Evolutionary conservation across 306 rosid species (phyloP).

Genomic region (Ziziphus jujuba): DNA sequence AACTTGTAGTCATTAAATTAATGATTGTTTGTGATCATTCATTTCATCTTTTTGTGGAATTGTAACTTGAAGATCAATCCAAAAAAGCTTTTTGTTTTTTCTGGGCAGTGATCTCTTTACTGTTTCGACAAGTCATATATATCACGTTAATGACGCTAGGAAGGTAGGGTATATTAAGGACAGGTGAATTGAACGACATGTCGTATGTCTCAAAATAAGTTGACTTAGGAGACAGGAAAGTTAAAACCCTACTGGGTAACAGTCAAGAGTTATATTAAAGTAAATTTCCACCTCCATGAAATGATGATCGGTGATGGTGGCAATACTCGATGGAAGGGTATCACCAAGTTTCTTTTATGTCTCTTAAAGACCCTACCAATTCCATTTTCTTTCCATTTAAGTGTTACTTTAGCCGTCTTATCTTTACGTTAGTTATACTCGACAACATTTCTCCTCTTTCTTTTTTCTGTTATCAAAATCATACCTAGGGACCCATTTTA

Average conservation of each 20-base stretch:
- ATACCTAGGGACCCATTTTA: neutral
- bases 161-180: too few species aligned
- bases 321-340: neutral
- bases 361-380: conserved; percentile 14
- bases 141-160: too few species aligned
- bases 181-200: too few species aligned
- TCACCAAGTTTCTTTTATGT: conserved; percentile 23
- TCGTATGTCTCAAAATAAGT: too few species aligned
- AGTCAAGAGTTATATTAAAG: too few species aligned
- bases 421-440: conserved; percentile 9
- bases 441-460: neutral
- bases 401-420: neutral
- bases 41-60: neutral
- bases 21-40: neutral
- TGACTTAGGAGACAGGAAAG: too few species aligned
- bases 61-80: neutral
- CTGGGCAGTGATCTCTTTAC: too few species aligned
- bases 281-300: too few species aligned
- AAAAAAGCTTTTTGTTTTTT: neutral
- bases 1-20: neutral
- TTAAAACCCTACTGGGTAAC: too few species aligned
- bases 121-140: too few species aligned
- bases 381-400: neutral
- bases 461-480: conserved; percentile 1
- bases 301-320: too few species aligned